Percentiles rank a stretch among this genome's conserved stretches.
phyloP scores from a whole-genome alignment of 202 grass and related monocot genomes.

The Elaeis oleifera region DNA sequence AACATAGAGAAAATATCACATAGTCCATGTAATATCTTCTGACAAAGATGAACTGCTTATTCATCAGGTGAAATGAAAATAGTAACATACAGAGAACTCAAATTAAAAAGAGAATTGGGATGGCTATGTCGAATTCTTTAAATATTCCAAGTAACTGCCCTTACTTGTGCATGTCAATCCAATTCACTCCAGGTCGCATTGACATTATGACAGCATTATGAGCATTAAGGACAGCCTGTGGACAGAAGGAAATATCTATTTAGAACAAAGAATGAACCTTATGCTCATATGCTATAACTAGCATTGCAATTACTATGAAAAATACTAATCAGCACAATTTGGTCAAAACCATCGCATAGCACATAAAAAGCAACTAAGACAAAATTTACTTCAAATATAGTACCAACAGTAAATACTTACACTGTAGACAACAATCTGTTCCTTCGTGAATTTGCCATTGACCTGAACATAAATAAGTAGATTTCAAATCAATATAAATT shows the following conservation, averaged over 20 bases:
- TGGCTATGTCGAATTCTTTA: not conserved
- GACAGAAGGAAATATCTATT: constrained; percentile 1
- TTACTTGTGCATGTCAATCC: constrained; percentile 96
- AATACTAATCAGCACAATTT: not conserved
- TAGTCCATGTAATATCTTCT: too few relatives aligned
- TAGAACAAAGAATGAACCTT: not conserved
- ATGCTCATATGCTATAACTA: not conserved
- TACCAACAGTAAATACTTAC: constrained; percentile 40
- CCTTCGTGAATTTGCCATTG: constrained; percentile 80
- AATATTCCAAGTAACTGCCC: constrained; percentile 18
- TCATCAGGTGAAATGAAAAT: too few relatives aligned
- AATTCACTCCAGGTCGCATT: constrained; percentile 74
- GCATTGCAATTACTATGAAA: too few relatives aligned
- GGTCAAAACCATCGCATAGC: not conserved
- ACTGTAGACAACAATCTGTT: constrained; percentile 72
- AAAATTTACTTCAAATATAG: not conserved
- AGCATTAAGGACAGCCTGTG: constrained; percentile 84
- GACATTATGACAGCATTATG: constrained; percentile 74
- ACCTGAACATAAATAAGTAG: constrained; percentile 38
- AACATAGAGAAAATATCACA: too few relatives aligned
- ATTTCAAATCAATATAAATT: not conserved
- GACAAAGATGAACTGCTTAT: too few relatives aligned
- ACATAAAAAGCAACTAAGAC: too few relatives aligned
- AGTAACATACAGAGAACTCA: too few relatives aligned
- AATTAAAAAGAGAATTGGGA: too few relatives aligned